phyloP scores from a whole-genome alignment of 768 basidiomycete genomes.

The Ramaria sp. region DNA sequence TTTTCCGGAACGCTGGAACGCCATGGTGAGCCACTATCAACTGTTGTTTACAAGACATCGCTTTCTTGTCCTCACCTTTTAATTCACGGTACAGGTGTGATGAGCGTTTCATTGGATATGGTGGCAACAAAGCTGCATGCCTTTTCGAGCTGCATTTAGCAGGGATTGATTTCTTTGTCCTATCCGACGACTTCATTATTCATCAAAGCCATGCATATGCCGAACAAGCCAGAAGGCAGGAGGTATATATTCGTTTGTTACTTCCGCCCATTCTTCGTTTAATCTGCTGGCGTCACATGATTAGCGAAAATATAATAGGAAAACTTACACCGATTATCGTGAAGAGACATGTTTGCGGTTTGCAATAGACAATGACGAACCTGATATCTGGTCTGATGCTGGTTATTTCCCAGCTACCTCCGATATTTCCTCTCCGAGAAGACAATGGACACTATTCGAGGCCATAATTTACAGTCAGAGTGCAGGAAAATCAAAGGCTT shows the following conservation, averaged over 20 bases:
- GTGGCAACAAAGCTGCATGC: slow-evolving; percentile 89
- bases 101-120: slow-evolving; percentile 84
- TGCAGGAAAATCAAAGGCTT: slow-evolving; percentile 55
- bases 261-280: background rate
- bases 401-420: slow-evolving; percentile 39
- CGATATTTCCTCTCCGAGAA: slow-evolving; percentile 45
- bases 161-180: slow-evolving; percentile 74
- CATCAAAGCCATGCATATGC: slow-evolving; percentile 82
- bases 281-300: background rate
- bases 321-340: slow-evolving; percentile 66
- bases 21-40: slow-evolving; percentile 45
- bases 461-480: slow-evolving; percentile 46
- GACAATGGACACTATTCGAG: slow-evolving; percentile 37
- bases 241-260: slow-evolving; percentile 31
- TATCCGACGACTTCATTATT: slow-evolving; percentile 80
- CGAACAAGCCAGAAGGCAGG: slow-evolving; percentile 58
- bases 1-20: slow-evolving; percentile 58
- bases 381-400: background rate
- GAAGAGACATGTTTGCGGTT: slow-evolving; percentile 67
- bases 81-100: slow-evolving; percentile 53
- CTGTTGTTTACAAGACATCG: background rate
- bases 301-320: slow-evolving; percentile 66
- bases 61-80: background rate
- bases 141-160: slow-evolving; percentile 86
- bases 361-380: background rate